Conservation (phyloP, 352 stramenopile species). For the Globisporangium megalacanthum region DNA sequence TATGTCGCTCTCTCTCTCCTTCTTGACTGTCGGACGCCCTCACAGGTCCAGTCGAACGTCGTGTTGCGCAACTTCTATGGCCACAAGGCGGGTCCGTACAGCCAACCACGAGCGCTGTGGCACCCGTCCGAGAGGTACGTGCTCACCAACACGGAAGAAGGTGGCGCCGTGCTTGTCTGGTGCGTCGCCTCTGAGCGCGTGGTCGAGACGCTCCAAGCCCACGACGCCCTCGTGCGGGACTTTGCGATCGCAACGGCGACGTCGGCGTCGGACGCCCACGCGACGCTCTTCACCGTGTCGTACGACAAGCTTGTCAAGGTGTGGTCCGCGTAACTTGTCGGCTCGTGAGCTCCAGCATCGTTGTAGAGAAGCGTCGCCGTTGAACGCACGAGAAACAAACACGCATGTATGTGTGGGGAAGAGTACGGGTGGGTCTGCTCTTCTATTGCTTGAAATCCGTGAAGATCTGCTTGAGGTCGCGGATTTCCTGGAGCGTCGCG, state of each 20-base stretch:
- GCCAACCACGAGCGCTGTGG: conserved; percentile 66
- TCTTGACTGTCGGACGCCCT: too few relatives aligned
- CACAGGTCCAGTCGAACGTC: conserved; percentile 55
- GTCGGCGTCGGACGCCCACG: background rate
- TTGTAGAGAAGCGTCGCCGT: background rate
- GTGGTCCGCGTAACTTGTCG: conserved; percentile 24
- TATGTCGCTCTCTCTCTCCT: too few relatives aligned
- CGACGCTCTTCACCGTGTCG: conserved; percentile 56
- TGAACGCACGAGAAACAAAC: background rate
- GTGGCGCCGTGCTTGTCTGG: conserved; percentile 58
- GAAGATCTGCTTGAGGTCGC: conserved; percentile 64
- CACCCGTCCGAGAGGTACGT: conserved; percentile 81
- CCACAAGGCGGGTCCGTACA: conserved; percentile 80
- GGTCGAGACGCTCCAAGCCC: conserved; percentile 56
- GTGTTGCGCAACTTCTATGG: conserved; percentile 76
- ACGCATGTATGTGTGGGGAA: background rate
- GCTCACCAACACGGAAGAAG: conserved; percentile 78
- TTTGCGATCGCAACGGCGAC: conserved; percentile 6
- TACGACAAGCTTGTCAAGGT: conserved; percentile 79
- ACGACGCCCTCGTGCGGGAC: conserved; percentile 68
- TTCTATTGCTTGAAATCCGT: conserved; percentile 26
- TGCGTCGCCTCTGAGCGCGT: conserved; percentile 73
- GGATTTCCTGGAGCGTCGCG: conserved; percentile 62
- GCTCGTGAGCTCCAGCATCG: background rate
- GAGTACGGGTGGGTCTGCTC: background rate